Conservation (phyloP, 179 eudicot species). For the Corrigiola litoralis region DNA sequence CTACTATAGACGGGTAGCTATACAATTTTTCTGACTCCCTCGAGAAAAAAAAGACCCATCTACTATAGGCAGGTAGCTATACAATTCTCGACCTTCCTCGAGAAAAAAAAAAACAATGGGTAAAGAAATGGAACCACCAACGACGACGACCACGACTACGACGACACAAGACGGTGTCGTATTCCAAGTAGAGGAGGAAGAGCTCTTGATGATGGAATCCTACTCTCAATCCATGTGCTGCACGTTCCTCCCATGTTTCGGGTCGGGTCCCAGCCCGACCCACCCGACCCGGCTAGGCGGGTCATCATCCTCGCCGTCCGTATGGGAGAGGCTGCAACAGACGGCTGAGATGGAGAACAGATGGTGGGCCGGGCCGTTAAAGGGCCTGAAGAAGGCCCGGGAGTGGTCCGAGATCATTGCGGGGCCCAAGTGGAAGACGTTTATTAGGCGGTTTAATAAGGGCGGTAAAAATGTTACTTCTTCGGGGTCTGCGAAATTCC, state of each 20-base stretch:
- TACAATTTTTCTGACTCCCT: too few relatives aligned
- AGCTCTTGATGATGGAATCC: conserved; percentile 8
- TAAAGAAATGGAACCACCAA: not conserved
- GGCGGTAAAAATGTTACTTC: not conserved
- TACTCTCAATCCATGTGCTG: conserved; percentile 8
- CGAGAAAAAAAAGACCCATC: too few relatives aligned
- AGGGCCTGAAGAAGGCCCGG: conserved; percentile 24
- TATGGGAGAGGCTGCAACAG: conserved; percentile 28
- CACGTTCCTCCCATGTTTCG: conserved; percentile 19
- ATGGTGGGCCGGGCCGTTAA: conserved; percentile 27
- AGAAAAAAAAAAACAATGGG: not conserved
- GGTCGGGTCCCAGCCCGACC: conserved; percentile 16
- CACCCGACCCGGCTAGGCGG: not conserved
- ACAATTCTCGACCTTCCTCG: too few relatives aligned
- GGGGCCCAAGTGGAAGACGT: conserved; percentile 36
- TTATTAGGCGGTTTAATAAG: conserved; percentile 25
- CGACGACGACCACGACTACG: not conserved
- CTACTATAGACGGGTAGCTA: too few relatives aligned
- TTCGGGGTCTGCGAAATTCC: conserved; percentile 8
- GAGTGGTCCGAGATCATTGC: conserved; percentile 34
- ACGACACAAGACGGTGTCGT: not conserved
- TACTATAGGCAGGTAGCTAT: too few relatives aligned
- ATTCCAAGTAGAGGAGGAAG: not conserved
- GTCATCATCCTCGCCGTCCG: conserved; percentile 21
- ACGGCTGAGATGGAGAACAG: conserved; percentile 11